Evolutionary conservation across 2,329 filamentous ascomycete species (phyloP).

Genomic region (Aspergillus brasiliensis): DNA sequence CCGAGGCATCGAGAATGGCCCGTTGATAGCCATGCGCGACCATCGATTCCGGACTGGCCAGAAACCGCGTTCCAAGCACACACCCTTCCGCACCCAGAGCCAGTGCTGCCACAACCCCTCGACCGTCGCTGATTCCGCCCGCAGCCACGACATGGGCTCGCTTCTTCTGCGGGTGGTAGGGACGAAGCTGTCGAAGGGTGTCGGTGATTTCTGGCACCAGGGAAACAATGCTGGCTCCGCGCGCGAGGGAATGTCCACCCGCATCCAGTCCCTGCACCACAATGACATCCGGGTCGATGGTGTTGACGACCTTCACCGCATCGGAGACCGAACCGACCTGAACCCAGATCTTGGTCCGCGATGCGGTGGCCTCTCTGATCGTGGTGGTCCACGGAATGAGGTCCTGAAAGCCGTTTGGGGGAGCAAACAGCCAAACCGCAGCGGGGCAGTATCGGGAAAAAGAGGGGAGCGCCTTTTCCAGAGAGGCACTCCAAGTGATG

Average conservation of each 20-base stretch:
- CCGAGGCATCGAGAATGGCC: slow-evolving; percentile 49
- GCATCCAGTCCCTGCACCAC: slow-evolving; percentile 22
- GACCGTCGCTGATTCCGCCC: slow-evolving; percentile 54
- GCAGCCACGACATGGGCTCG: slow-evolving; percentile 41
- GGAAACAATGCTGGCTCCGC: slow-evolving; percentile 13
- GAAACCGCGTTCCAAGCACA: slow-evolving; percentile 63
- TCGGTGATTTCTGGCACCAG: slow-evolving; percentile 11
- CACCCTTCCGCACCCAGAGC: slow-evolving; percentile 55
- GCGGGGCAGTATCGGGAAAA: slow-evolving; percentile 16
- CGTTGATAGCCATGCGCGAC: slow-evolving; percentile 52
- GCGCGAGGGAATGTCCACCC: slow-evolving; percentile 17
- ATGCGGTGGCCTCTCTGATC: slow-evolving; percentile 11
- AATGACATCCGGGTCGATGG: slow-evolving; percentile 17
- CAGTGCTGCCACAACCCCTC: slow-evolving; percentile 51
- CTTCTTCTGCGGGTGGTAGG: too few relatives aligned
- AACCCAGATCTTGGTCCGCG: slow-evolving; percentile 16
- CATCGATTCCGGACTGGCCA: slow-evolving; percentile 53
- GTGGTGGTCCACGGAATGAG: slow-evolving; percentile 10
- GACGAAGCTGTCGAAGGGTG: slow-evolving; percentile 29
- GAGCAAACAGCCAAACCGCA: slow-evolving; percentile 17
- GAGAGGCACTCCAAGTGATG: background rate
- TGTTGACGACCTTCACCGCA: slow-evolving; percentile 12
- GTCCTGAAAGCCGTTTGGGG: background rate
- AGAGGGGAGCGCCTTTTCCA: slow-evolving; percentile 3
- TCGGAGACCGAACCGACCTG: slow-evolving; percentile 15